Evolutionary conservation across 176 grass and related monocot genomes (phyloP).

Genomic region (Stipa capillata): DNA sequence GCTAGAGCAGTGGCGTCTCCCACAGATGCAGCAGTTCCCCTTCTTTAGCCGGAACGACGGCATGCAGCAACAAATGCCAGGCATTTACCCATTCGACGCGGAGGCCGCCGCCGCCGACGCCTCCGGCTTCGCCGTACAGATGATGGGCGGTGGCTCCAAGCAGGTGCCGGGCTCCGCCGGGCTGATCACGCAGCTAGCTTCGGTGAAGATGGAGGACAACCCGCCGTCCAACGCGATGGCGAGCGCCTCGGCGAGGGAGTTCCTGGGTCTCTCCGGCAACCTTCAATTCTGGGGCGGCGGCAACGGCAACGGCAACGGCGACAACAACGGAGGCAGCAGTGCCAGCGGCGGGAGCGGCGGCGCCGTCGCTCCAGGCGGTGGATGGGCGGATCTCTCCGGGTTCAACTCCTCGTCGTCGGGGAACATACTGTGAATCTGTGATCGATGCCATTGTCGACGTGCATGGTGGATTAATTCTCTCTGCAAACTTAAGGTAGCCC

Average conservation of each 20-base stretch:
- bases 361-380: conserved; percentile 4
- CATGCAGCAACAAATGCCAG: conserved; percentile 30
- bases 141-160: conserved; percentile 30
- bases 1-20: conserved; percentile 73
- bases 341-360: background rate
- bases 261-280: conserved; percentile 48
- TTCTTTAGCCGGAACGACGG: conserved; percentile 42
- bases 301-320: background rate
- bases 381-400: conserved; percentile 41
- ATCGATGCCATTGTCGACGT: background rate
- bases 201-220: conserved; percentile 82
- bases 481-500: conserved; percentile 35
- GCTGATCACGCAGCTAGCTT: conserved; percentile 61
- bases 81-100: conserved; percentile 51
- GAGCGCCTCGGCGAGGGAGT: conserved; percentile 46
- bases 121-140: conserved; percentile 28
- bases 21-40: conserved; percentile 72
- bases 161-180: conserved; percentile 30
- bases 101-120: conserved; percentile 25
- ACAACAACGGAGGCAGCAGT: no score
- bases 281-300: conserved; percentile 57
- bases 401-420: conserved; percentile 73
- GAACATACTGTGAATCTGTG: conserved; percentile 49
- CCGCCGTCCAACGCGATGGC: conserved; percentile 12
- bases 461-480: background rate